phyloP scores from a whole-genome alignment of 129 eudicot genomes.

The Calendula officinalis region DNA sequence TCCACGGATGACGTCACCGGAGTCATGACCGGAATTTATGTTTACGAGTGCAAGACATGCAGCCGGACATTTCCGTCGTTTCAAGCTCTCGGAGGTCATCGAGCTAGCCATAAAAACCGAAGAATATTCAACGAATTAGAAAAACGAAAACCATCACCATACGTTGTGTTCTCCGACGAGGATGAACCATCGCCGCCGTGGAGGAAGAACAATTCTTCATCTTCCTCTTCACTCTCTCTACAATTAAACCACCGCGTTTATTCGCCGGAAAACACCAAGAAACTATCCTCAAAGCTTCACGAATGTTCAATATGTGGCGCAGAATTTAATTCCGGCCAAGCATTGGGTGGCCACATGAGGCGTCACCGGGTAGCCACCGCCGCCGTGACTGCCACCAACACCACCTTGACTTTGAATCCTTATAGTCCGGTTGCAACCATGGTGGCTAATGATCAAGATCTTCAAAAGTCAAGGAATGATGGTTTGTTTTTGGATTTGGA shows the following conservation, averaged over 20 bases:
- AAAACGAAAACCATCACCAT: conserved; percentile 4
- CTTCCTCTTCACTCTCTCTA: conserved; percentile 50
- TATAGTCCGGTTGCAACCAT: conserved; percentile 8
- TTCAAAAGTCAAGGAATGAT: conserved; percentile 29
- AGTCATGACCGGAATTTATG: conserved; percentile 35
- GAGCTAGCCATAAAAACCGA: conserved; percentile 87
- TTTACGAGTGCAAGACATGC: conserved; percentile 84
- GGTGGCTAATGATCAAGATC: conserved; percentile 19
- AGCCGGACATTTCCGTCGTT: conserved; percentile 68
- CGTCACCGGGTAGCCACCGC: conserved; percentile 55
- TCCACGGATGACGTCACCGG: conserved; percentile 11
- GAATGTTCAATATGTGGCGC: conserved; percentile 89
- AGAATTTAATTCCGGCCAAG: conserved; percentile 91
- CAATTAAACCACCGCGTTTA: conserved; percentile 37
- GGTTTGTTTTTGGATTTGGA: conserved; percentile 77
- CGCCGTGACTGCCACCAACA: conserved; percentile 22
- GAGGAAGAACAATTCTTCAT: conserved; percentile 27
- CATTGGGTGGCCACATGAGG: conserved; percentile 99
- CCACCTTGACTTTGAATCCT: conserved; percentile 43
- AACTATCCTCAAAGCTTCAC: conserved; percentile 51
- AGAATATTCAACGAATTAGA: conserved; percentile 23
- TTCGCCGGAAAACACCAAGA: conserved; percentile 15
- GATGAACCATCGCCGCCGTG: conserved; percentile 37
- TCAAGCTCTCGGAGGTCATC: conserved; percentile 91
- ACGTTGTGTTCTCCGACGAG: conserved; percentile 29